Evolutionary conservation across 2,329 filamentous ascomycete species (phyloP), one percentile per base, ranked within the genome.

Genomic region (Pleochaeta shiraiana): DNA sequence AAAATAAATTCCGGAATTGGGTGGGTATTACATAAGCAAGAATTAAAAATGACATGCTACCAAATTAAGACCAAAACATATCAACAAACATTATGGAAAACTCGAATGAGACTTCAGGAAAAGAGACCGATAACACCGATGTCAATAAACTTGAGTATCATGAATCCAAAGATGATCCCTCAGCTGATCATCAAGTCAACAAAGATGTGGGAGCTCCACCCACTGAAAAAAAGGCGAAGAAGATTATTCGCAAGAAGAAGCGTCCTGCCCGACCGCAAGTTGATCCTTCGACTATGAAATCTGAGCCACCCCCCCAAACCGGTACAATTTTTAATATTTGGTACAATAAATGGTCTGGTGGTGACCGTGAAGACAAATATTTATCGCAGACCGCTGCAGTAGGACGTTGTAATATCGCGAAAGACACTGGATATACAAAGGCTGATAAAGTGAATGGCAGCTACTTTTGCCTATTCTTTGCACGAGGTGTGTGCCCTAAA

Each of bases 291-390:
- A 85, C 85, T 53, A 82, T 95, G 76, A 88, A 87, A 70, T 86
- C 86, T 37, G 90, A 95, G 70, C 87, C 88, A 3, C 90, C 91
- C 19, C 88, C 89, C 1, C 91, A 97, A 71, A 97, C 92, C 0
- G 93, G 93, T 64, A 95, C 89, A 0, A 90, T 91, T 65, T 98
- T 93, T 80, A 98, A 98, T 75, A 95, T 95, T 72, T 96, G 91
- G 92, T 95, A 96, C 77, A 96, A 95, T 78, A 97, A 96, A 76
- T 97, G 92, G 91, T 87, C 86, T 0, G 93, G 93, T 69, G 93
- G 93, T 71, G 93, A 98, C 75, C 83, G 90, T 66, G 92, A 97
- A 73, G 90, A 95, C 77, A 90, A 91, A 70, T 90, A 92, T 72
- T 81, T 90, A 3, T 89, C 87, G 39, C 86, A 96, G 72, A 87